Evolutionary conservation across 805 yeast genomes (phyloP), one percentile per base, ranked within the genome.

Genomic region (Pichia membranifaciens): DNA sequence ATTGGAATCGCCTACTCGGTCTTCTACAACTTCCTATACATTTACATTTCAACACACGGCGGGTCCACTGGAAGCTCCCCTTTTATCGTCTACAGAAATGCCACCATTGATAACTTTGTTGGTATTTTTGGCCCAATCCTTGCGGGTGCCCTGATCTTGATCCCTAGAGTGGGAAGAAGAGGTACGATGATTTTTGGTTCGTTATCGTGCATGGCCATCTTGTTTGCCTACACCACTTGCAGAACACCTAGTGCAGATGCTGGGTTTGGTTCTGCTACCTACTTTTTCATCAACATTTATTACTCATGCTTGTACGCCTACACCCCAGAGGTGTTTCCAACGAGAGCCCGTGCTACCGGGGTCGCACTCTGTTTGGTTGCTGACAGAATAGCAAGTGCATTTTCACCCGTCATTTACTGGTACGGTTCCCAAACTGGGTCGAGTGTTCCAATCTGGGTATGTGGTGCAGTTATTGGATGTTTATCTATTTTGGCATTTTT

Each of bases 141-240:
- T 38, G 83, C 78, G 4, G 79, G 76, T 43, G 62, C 53, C 33
- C 46, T 72, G 33, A 54, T 64, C 31, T 17, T 44, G 34, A 56
- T 64, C 25, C 68, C 68, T 9, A 51, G 44, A 22, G 65, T 78
- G 29, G 82, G 84, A 5, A 69, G 84, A 59, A 72, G 78, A 55
- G 84, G 84, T 7, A 71, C 82, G 1, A 68, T 81, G 71, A 63
- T 66, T 1, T 61, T 69, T 32, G 80, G 84, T 21, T 72, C 80
- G 5, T 23, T 80, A 3, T 58, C 77, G 31, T 69, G 81, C 0
- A 82, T 82, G 66, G 76, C 78, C 2, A 70, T 81, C 39, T 59
- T 82, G 48, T 80, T 80, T 56, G 81, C 79, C 40, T 80, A 82
- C 52, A 81, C 87, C 13, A 76, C 82, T 3, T 81, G 81, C 12